Evolutionary conservation across 192 early-diverging fungal genomes (phyloP).

Genomic region (Backusella westeae): DNA sequence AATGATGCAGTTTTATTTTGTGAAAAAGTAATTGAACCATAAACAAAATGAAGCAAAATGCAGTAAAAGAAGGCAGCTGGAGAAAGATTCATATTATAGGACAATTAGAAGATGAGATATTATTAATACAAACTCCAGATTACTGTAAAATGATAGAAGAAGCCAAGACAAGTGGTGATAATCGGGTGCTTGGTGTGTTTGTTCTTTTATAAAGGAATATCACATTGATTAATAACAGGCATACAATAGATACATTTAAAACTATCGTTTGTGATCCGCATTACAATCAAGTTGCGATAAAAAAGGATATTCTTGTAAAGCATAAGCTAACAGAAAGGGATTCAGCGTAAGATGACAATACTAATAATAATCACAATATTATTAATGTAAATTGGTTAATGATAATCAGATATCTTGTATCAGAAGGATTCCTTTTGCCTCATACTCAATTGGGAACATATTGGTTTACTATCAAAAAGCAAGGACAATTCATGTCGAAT

Average conservation of each 20-base stretch:
- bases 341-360: slow-evolving; percentile 31
- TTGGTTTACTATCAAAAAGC: slow-evolving; percentile 39
- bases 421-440: slow-evolving; percentile 24
- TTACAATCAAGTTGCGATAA: slow-evolving; percentile 33
- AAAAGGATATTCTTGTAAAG: slow-evolving; percentile 29
- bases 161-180: slow-evolving; percentile 36
- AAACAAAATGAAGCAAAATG: slow-evolving; percentile 26
- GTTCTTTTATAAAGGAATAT: background rate
- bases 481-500: slow-evolving; percentile 42
- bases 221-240: background rate
- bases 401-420: slow-evolving; percentile 18
- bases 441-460: slow-evolving; percentile 35
- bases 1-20: too few species aligned
- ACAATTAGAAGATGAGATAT: slow-evolving; percentile 43
- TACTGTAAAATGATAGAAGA: slow-evolving; percentile 35
- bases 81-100: slow-evolving; percentile 44
- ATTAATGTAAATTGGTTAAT: background rate
- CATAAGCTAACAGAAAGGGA: slow-evolving; percentile 37
- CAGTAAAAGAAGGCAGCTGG: slow-evolving; percentile 31
- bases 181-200: slow-evolving; percentile 6
- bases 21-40: background rate
- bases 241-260: slow-evolving; percentile 34
- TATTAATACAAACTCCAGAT: slow-evolving; percentile 39
- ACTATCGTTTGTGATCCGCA: slow-evolving; percentile 20
- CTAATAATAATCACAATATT: background rate